Conservation (phyloP, 2,329 filamentous ascomycete genomes). For the Aspergillus neoniger region DNA sequence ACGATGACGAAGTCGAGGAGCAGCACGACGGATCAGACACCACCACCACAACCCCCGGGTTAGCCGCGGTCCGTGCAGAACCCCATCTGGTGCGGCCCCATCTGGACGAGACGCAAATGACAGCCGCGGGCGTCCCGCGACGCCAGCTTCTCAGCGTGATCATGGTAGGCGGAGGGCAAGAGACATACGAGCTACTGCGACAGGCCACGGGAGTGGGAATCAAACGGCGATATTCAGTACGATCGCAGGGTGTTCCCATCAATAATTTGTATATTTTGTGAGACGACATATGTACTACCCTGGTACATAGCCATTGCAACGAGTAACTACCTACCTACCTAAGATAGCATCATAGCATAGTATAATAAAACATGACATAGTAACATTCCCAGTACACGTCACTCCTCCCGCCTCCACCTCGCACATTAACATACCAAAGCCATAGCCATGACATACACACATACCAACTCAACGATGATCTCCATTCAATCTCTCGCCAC, state of each 20-base stretch:
- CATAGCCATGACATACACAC: too few species aligned
- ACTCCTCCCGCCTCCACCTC: too few species aligned
- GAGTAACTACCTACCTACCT: too few species aligned
- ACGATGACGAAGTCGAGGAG: constrained; percentile 49
- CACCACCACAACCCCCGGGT: constrained; percentile 4
- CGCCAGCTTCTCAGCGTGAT: constrained; percentile 77
- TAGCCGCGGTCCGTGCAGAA: constrained; percentile 39
- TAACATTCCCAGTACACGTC: too few species aligned
- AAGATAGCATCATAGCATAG: too few species aligned
- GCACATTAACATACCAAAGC: too few species aligned
- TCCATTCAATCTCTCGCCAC: too few species aligned
- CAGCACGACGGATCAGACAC: constrained; percentile 18
- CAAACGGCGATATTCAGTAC: constrained; percentile 74
- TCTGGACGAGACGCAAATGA: constrained; percentile 73
- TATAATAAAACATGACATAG: too few species aligned
- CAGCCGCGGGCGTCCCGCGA: constrained; percentile 67
- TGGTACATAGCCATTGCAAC: too few species aligned
- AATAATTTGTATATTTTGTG: constrained; percentile 72
- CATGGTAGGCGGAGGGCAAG: constrained; percentile 73
- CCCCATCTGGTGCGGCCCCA: constrained; percentile 63
- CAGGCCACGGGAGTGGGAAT: constrained; percentile 70
- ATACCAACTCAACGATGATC: too few species aligned
- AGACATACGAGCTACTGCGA: constrained; percentile 64
- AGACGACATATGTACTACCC: constrained; percentile 14
- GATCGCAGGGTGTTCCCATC: constrained; percentile 77